These are phyloP conservation scores for Vanderwaltozyma yarrowii DNA, from an alignment of 805 yeast genomes.

Conservation along the genomic window DNA sequence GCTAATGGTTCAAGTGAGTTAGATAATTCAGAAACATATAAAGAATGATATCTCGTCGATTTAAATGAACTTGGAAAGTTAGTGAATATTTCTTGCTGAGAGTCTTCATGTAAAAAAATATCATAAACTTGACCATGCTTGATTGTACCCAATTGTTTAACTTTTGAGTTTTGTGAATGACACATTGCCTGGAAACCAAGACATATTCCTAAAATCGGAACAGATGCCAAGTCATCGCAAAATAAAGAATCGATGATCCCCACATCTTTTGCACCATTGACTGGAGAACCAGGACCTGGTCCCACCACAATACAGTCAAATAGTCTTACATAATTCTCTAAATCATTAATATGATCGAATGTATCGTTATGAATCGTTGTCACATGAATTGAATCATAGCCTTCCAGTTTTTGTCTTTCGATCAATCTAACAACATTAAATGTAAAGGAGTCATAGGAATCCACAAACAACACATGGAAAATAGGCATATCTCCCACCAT, in stretches of 20 bases:
- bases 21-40: conserved; percentile 36
- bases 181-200: conserved; percentile 86
- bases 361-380: conserved; percentile 31
- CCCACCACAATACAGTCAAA: conserved; percentile 80
- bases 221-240: conserved; percentile 16
- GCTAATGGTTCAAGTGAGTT: conserved; percentile 49
- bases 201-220: conserved; percentile 86
- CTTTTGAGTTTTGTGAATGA: conserved; percentile 44
- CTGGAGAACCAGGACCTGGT: conserved; percentile 96
- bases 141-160: conserved; percentile 44
- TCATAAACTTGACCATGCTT: conserved; percentile 79
- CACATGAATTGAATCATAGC: conserved; percentile 18
- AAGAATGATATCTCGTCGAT: conserved; percentile 84
- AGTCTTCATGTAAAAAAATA: conserved; percentile 22
- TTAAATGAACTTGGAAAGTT: conserved; percentile 38
- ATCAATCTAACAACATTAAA: conserved; percentile 64
- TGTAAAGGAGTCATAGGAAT: conserved; percentile 93
- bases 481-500: conserved; percentile 6
- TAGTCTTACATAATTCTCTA: conserved; percentile 35
- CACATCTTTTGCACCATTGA: conserved; percentile 41
- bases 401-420: conserved; percentile 35
- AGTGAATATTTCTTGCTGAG: conserved; percentile 30
- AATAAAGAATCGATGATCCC: conserved; percentile 61
- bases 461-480: conserved; percentile 38
- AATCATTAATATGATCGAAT: conserved; percentile 25